Percentiles rank a stretch among this genome's conserved stretches.
phyloP scores from a whole-genome alignment of 768 basidiomycete species.

The Tulasnella sp. region DNA sequence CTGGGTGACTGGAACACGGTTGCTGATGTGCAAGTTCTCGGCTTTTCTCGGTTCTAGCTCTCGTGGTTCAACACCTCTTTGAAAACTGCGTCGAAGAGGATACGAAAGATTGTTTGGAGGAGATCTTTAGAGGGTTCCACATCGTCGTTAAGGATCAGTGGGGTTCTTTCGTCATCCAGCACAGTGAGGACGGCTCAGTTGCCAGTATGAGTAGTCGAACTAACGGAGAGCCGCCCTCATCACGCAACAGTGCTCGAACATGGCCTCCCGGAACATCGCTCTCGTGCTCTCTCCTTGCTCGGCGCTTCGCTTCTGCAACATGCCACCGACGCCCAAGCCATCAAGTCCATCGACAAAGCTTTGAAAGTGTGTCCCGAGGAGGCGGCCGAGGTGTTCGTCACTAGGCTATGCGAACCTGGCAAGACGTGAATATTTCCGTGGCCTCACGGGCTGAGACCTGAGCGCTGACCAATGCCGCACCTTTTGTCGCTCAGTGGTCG shows the following conservation, averaged over 20 bases:
- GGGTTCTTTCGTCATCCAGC: constrained; percentile 58
- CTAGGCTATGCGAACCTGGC: constrained; percentile 81
- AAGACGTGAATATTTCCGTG: constrained; percentile 53
- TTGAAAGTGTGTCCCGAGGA: constrained; percentile 71
- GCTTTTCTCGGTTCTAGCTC: constrained; percentile 1
- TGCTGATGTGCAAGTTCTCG: not conserved
- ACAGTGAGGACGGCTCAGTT: not conserved
- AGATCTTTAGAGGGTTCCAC: constrained; percentile 45
- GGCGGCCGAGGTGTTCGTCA: constrained; percentile 67
- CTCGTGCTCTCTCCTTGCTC: constrained; percentile 74
- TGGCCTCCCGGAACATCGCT: constrained; percentile 68
- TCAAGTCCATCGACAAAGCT: constrained; percentile 81
- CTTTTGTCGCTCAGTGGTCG: constrained; percentile 48
- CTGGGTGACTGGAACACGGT: not conserved
- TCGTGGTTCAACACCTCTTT: constrained; percentile 34
- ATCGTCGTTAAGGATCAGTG: constrained; percentile 84
- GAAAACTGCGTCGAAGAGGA: constrained; percentile 34
- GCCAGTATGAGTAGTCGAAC: not conserved
- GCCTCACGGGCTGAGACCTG: not conserved
- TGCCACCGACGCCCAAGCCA: constrained; percentile 79
- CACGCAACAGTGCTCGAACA: constrained; percentile 67
- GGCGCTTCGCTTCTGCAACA: constrained; percentile 73
- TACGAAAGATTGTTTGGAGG: constrained; percentile 32
- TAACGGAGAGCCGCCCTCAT: not conserved
- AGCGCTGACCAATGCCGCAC: not conserved